These are phyloP conservation scores for Vigna unguiculata DNA, from an alignment of 306 rosid species.

Conservation along the genomic window DNA sequence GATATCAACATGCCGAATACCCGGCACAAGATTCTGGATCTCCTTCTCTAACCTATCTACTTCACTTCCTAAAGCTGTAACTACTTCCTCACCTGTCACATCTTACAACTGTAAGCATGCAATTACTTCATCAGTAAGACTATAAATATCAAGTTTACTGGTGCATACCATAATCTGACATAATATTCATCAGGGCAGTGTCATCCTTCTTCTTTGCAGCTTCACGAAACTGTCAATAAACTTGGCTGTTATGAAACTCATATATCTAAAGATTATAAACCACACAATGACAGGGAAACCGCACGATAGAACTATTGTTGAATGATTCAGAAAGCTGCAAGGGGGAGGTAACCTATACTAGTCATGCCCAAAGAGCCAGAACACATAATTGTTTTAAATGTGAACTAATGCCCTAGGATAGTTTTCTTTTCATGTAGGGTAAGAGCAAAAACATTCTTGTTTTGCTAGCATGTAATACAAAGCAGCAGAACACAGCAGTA, in stretches of 20 bases:
- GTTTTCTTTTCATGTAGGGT: conserved; percentile 4
- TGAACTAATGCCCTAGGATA: not conserved
- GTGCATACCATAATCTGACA: conserved; percentile 85
- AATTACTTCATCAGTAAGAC: conserved; percentile 35
- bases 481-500: conserved; percentile 15
- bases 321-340: conserved; percentile 20
- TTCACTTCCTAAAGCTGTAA: conserved; percentile 95
- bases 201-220: conserved; percentile 66
- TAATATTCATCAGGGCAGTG: conserved; percentile 62
- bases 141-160: not conserved
- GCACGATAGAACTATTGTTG: conserved; percentile 5
- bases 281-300: conserved; percentile 8
- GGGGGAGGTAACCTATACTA: conserved; percentile 26
- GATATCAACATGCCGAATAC: conserved; percentile 92
- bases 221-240: conserved; percentile 69
- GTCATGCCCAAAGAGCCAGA: conserved; percentile 20
- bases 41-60: conserved; percentile 94
- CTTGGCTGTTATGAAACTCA: conserved; percentile 17
- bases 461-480: conserved; percentile 11
- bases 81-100: conserved; percentile 95
- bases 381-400: not conserved
- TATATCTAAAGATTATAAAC: conserved; percentile 11
- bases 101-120: conserved; percentile 36
- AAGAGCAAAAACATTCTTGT: not conserved
- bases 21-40: conserved; percentile 95